These are phyloP conservation scores for Scytalidium lignicola DNA, from an alignment of 2,329 filamentous ascomycete species.

Conservation along the genomic window DNA sequence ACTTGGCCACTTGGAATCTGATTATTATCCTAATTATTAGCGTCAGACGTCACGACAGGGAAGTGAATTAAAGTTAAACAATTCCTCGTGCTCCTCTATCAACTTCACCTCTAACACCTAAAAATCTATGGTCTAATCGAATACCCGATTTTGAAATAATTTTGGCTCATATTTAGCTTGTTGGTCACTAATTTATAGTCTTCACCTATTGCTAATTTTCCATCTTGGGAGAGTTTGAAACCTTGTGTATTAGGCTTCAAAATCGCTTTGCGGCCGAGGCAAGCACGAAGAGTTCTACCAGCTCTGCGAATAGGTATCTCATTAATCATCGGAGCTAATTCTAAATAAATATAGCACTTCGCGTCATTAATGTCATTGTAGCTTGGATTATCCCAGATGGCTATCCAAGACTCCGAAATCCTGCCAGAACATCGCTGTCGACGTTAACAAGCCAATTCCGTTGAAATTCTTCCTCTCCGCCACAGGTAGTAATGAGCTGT, in stretches of 20 bases:
- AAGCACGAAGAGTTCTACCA: too few relatives aligned
- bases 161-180: too few relatives aligned
- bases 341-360: neutral
- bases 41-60: neutral
- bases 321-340: neutral
- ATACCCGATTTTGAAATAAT: too few relatives aligned
- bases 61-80: too few relatives aligned
- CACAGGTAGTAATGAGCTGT: slow-evolving; percentile 51
- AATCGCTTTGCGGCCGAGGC: neutral
- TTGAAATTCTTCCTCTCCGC: slow-evolving; percentile 62
- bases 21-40: neutral
- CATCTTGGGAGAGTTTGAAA: too few relatives aligned
- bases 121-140: too few relatives aligned
- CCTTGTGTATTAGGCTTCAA: neutral
- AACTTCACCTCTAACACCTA: too few relatives aligned
- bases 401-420: slow-evolving; percentile 46
- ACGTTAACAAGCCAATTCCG: slow-evolving; percentile 68
- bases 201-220: too few relatives aligned
- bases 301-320: neutral
- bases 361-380: neutral
- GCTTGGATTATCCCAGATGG: neutral
- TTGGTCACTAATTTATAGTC: too few relatives aligned
- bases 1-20: neutral
- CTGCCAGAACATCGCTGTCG: slow-evolving; percentile 63
- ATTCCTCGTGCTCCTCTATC: too few relatives aligned